phyloP scores from a whole-genome alignment of 805 yeast genomes.

The Dipodascopsis tothii region DNA sequence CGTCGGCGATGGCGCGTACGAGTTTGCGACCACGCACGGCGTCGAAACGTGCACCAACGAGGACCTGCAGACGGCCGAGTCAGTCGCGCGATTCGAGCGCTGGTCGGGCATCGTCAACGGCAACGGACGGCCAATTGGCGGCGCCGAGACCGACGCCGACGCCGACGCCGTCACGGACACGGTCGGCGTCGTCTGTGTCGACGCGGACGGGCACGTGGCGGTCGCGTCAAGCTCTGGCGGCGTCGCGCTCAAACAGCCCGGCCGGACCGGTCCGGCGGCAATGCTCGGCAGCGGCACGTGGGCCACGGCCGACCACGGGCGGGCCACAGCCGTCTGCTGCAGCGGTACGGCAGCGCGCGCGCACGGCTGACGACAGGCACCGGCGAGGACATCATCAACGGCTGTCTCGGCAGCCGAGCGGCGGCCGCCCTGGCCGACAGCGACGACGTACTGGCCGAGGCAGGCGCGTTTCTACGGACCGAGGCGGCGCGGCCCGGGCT shows the following conservation, averaged over 20 bases:
- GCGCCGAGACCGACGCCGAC: conserved; percentile 3
- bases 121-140: neutral
- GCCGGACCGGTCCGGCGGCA: conserved; percentile 40
- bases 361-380: conserved; percentile 4
- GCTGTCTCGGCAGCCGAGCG: conserved; percentile 26
- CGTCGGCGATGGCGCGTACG: conserved; percentile 32
- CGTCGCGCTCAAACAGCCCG: conserved; percentile 31
- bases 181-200: conserved; percentile 35
- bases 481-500: neutral
- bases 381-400: conserved; percentile 36
- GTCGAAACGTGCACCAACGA: conserved; percentile 6
- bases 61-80: conserved; percentile 20
- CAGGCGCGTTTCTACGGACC: neutral
- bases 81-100: conserved; percentile 11
- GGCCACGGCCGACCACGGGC: conserved; percentile 11
- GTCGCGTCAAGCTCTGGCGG: conserved; percentile 39
- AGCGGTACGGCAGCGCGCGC: too few species aligned
- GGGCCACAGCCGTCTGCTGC: conserved; percentile 27
- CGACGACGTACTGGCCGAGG: conserved; percentile 1
- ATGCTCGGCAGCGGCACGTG: conserved; percentile 34
- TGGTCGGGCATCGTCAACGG: conserved; percentile 19
- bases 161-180: conserved; percentile 30
- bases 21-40: conserved; percentile 25
- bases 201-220: conserved; percentile 22
- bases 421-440: neutral